Evolutionary conservation across 2,329 filamentous ascomycete genomes (phyloP), one percentile per base, ranked within the genome.

Genomic region (Calonectria henricotiae): DNA sequence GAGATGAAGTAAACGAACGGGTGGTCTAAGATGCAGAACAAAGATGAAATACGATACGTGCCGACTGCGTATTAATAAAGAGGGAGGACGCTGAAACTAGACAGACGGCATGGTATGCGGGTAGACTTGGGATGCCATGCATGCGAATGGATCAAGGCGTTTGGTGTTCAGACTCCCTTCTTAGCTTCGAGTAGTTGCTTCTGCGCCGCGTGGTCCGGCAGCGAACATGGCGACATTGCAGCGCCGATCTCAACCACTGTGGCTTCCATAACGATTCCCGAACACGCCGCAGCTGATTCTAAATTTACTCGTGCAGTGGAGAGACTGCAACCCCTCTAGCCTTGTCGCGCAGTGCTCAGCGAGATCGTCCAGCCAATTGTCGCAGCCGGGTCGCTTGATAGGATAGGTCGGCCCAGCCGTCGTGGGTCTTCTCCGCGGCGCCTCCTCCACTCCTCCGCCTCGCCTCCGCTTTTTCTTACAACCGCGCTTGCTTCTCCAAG

Each of bases 401-500:
- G 68, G 68, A 17, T 65, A 60, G 58, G 60, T 47, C 68, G 41
- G 32, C 20, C 32, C 35, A 58, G 51, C 51, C 51, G 62, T 58
- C 66, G 65, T 32, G 65, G 43, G 58, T 62, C 43, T 25, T 25
- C 69, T 71, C 69, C 65, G 65, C 69, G 68, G 35, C 49, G 37
- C 51, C 68, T 70, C 65, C 65, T 68, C 68, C 65, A 61, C 68
- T 49, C 67, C 68, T 64, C 65, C 68, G 43, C 61, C 65, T 37
- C 60, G 44, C 55, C 68, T 67, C 61, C 51, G 62, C 69, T 49
- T 60, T 71, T 62, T 55, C 54, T 51, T 37, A 17, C 51, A 39
- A 71, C 44, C 54, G 61, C 39, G 46, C 23, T 65, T 39, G 51
- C 51, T 39, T 37, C 35, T n/a, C 51, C 35, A 58, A 58, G 51